Conservation (phyloP, 225 moss, liverwort and hornwort species). For the Polytrichum commune region DNA sequence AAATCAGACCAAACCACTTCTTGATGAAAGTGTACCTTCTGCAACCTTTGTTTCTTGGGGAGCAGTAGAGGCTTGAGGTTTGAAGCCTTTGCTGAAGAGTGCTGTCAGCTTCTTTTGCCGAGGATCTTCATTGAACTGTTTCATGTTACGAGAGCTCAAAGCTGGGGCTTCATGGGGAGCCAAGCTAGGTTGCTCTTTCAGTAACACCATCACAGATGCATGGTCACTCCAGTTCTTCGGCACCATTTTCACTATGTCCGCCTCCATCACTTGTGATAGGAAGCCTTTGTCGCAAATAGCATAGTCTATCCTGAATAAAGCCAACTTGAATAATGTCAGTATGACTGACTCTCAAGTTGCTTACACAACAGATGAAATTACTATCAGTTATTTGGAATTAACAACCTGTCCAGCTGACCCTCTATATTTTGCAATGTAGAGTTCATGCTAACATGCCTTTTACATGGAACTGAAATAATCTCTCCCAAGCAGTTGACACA, state of each 20-base stretch:
- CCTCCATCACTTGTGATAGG: conserved; percentile 59
- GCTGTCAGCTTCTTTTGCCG: conserved; percentile 76
- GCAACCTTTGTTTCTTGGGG: conserved; percentile 5
- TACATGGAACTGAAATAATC: no score
- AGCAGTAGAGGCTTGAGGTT: conserved; percentile 28
- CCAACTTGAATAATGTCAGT: not conserved
- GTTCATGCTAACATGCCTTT: no score
- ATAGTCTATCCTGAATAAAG: conserved; percentile 70
- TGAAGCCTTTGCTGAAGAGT: conserved; percentile 52
- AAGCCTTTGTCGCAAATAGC: conserved; percentile 70
- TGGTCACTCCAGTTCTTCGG: conserved; percentile 73
- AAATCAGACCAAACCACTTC: not conserved
- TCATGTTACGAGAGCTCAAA: conserved; percentile 80
- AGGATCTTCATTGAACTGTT: conserved; percentile 71
- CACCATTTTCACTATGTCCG: conserved; percentile 55
- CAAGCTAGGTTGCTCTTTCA: conserved; percentile 65
- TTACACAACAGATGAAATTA: no score
- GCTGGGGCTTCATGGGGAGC: conserved; percentile 56
- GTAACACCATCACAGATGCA: conserved; percentile 66
- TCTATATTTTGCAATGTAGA: no score
- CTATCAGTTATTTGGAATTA: no score
- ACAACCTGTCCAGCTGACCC: no score
- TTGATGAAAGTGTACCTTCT: conserved; percentile 27
- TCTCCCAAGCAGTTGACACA: no score
- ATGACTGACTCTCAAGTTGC: no score